phyloP scores from a whole-genome alignment of 345 rosid species.

The Mercurialis annua region DNA sequence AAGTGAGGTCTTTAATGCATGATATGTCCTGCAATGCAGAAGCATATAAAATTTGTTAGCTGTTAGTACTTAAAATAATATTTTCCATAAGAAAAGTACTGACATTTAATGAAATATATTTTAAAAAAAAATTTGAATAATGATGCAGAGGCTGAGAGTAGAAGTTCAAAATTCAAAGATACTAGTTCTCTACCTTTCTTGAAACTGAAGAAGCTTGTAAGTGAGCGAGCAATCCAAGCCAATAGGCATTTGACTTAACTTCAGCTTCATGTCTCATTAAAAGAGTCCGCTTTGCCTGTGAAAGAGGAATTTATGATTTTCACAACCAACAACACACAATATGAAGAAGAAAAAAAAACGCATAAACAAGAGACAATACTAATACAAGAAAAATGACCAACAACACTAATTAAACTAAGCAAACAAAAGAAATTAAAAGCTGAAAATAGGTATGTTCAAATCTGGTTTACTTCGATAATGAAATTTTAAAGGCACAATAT shows the following conservation, averaged over 20 bases:
- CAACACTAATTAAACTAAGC: not conserved
- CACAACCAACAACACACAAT: not conserved
- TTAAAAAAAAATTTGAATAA: not conserved
- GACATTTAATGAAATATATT: too few species aligned
- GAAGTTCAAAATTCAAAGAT: slow-evolving; percentile 2
- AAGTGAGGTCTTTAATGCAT: slow-evolving; percentile 83
- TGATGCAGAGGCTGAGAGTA: not conserved
- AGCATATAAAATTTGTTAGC: not conserved
- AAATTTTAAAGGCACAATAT: too few species aligned
- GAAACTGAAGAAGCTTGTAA: slow-evolving; percentile 94
- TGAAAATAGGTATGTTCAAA: too few species aligned
- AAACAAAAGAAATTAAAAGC: not conserved
- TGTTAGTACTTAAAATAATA: not conserved
- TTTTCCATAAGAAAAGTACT: not conserved
- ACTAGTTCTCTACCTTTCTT: slow-evolving; percentile 61
- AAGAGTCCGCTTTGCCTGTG: slow-evolving; percentile 92
- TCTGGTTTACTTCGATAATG: too few species aligned
- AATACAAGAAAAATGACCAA: not conserved
- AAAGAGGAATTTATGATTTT: not conserved
- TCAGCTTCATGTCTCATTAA: slow-evolving; percentile 99
- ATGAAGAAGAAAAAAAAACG: not conserved
- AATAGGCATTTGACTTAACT: slow-evolving; percentile 94
- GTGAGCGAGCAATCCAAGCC: slow-evolving; percentile 97
- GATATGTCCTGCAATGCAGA: slow-evolving; percentile 66
- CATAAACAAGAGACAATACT: not conserved